Conservation (phyloP, 495 filamentous ascomycete species). For the Xylaria sp. region DNA sequence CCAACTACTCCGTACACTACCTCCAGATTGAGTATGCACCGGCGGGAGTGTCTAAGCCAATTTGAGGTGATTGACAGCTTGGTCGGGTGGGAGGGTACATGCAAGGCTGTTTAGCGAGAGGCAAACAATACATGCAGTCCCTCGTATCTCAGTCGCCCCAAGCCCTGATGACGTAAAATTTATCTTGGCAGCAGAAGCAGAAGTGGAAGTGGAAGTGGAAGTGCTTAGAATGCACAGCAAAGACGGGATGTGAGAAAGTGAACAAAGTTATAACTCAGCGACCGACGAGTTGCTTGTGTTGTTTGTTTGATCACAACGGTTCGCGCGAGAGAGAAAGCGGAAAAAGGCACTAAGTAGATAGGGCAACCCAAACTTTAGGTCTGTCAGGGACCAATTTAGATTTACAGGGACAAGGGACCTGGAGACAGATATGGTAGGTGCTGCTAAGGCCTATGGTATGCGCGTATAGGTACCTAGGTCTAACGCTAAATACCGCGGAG, state of each 20-base stretch:
- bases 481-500: slow-evolving; percentile 6
- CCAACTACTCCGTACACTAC: background rate
- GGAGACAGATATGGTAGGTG: background rate
- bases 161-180: slow-evolving; percentile 1
- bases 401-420: slow-evolving; percentile 17
- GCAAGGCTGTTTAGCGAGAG: slow-evolving; percentile 18
- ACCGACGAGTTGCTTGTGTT: background rate
- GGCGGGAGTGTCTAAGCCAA: background rate
- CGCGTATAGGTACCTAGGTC: background rate
- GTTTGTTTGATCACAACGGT: background rate
- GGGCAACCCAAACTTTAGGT: background rate
- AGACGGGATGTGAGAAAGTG: background rate
- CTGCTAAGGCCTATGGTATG: background rate
- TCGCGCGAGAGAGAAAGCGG: background rate
- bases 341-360: no score
- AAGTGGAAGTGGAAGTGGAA: no score
- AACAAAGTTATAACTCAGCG: background rate
- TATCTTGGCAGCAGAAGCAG: background rate
- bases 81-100: slow-evolving; percentile 8
- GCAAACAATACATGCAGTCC: slow-evolving; percentile 1
- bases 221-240: slow-evolving; percentile 1
- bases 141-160: slow-evolving; percentile 14
- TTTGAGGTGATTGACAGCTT: slow-evolving; percentile 3
- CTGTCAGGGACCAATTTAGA: slow-evolving; percentile 1
- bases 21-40: background rate